Conservation (phyloP, 768 basidiomycete genomes). For the Lactarius psammicola region DNA sequence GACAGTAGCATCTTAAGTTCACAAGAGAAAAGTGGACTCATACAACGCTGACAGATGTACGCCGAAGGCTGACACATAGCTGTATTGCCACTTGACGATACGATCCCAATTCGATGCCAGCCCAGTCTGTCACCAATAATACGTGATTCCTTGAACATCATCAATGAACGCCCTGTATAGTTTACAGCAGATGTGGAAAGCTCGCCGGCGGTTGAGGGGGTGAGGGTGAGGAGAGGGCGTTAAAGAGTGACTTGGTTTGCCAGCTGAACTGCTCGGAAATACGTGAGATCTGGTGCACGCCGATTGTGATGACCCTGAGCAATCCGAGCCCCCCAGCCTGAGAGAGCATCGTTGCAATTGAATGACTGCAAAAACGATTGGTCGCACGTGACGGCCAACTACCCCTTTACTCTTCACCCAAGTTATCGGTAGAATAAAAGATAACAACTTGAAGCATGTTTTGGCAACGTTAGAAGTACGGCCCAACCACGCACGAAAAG, state of each 20-base stretch:
- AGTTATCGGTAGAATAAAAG: neutral
- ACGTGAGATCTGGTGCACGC: neutral
- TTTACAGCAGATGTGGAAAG: no score
- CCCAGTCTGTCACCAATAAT: neutral
- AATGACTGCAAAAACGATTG: neutral
- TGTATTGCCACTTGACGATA: neutral
- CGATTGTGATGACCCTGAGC: no score
- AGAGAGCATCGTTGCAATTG: neutral
- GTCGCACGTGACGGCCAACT: neutral
- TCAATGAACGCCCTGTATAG: no score
- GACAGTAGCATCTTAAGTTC: neutral
- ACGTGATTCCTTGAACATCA: neutral
- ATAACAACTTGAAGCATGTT: neutral
- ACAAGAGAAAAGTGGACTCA: no score
- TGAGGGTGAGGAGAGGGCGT: neutral
- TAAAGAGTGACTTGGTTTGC: neutral
- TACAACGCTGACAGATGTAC: neutral
- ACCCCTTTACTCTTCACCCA: neutral
- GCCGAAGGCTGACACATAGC: neutral
- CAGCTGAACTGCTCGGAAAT: neutral
- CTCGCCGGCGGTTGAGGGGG: no score
- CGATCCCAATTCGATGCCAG: neutral
- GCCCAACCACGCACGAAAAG: neutral
- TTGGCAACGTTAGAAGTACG: neutral
- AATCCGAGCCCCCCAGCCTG: no score